A percentile compares a stretch with the other conserved stretches of the same genome.
phyloP scores from a whole-genome alignment of 164 flowering plant species.

The Akebia trifoliata region DNA sequence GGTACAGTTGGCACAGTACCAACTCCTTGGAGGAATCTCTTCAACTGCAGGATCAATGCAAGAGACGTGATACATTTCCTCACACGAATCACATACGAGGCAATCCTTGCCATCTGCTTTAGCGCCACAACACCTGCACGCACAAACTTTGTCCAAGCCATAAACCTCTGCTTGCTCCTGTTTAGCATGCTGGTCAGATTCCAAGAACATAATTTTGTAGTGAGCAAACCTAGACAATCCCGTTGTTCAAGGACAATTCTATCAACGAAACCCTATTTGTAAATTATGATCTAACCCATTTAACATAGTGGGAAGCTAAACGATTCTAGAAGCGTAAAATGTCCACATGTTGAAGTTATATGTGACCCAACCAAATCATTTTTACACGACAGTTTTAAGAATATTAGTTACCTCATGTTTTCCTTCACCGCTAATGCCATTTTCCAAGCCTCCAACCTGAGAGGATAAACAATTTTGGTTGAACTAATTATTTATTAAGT shows the following conservation, averaged over 20 bases:
- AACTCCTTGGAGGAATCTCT: constrained; percentile 50
- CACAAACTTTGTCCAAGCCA: constrained; percentile 19
- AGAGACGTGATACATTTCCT: constrained; percentile 66
- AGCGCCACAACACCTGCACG: constrained; percentile 51
- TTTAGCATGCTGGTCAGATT: constrained; percentile 33
- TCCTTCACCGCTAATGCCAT: constrained; percentile 19
- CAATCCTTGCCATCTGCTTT: constrained; percentile 48
- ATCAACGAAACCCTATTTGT: too few species aligned
- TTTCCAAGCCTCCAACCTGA: constrained; percentile 29
- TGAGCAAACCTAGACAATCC: constrained; percentile 10
- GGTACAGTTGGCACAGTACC: constrained; percentile 69
- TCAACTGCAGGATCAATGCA: constrained; percentile 59
- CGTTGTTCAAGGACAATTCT: constrained; percentile 7
- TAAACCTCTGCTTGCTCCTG: constrained; percentile 33
- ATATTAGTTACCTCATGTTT: constrained; percentile 30
- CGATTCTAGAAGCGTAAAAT: too few species aligned
- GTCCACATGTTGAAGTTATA: background rate
- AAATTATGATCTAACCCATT: too few species aligned
- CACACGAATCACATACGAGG: constrained; percentile 84
- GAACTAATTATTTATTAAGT: background rate
- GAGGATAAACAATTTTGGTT: background rate
- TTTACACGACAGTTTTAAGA: background rate
- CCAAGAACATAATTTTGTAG: constrained; percentile 21
- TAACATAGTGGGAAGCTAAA: too few species aligned
- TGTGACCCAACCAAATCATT: background rate